Percentiles rank a stretch among this genome's conserved stretches.
Conservation (phyloP, 345 rosid genomes). For the Salix arbutifolia region DNA sequence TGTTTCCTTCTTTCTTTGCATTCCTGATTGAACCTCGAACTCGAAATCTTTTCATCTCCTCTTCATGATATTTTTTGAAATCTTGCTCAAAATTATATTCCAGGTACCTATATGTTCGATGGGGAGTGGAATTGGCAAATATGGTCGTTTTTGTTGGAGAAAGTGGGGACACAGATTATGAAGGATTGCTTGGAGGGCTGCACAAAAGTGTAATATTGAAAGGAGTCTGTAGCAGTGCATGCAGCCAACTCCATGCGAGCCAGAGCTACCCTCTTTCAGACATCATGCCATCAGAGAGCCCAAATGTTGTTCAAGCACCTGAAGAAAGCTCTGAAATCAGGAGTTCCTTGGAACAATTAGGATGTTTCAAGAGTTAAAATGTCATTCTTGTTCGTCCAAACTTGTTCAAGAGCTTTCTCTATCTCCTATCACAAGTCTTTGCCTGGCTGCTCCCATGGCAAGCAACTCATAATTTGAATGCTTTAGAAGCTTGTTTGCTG, state of each 20-base stretch:
- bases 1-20: background rate
- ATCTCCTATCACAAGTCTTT: background rate
- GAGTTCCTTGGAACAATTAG: conserved; percentile 53
- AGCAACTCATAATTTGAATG: background rate
- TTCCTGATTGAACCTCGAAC: background rate
- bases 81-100: conserved; percentile 1
- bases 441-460: background rate
- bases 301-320: conserved; percentile 52
- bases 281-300: conserved; percentile 66
- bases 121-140: conserved; percentile 82
- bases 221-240: conserved; percentile 56
- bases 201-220: conserved; percentile 71
- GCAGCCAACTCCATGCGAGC: conserved; percentile 54
- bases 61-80: background rate
- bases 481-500: background rate
- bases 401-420: background rate
- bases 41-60: background rate
- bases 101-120: conserved; percentile 88
- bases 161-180: conserved; percentile 91
- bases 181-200: conserved; percentile 82
- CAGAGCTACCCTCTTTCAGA: conserved; percentile 80
- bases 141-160: conserved; percentile 90
- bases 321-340: conserved; percentile 46
- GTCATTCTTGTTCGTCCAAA: background rate
- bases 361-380: conserved; percentile 21